Evolutionary conservation across 306 rosid genomes (phyloP), one percentile per base, ranked within the genome.

Genomic region (Quercus berberidifolia): DNA sequence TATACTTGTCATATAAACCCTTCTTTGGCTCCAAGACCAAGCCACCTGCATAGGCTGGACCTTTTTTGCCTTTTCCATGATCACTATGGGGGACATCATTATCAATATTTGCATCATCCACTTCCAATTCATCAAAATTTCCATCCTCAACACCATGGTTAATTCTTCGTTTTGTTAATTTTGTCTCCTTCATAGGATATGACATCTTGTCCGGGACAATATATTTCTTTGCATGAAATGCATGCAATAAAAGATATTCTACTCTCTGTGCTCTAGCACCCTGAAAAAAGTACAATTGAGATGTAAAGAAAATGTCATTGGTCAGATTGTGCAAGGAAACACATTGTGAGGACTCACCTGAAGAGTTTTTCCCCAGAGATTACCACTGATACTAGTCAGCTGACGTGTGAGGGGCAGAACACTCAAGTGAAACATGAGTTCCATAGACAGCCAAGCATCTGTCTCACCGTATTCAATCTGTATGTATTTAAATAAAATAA

Each of bases 191-290:
- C 71, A 80, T 43, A 58, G 84, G 74, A 69, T 83, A 83, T 6
- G 94, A 80, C 78, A 84, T 80, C 85, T 95, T 95, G 86, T 95
- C 99, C 55, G 98, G 97, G 72, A 93, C 93, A 55, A 95, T 89
- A 83, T 89, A 93, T 85, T 95, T 95, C 86, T 80, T 88, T 74
- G 93, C 91, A 87, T 90, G 98, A 87, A 95, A 95, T 78, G 97
- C 95, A 83, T 95, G 99, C 92, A 95, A 88, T 72, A 95, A 78
- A 79, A 95, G 98, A 82, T 91, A 93, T 78, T 95, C 99, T 62
- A 95, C 99, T 82, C 98, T 90, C 83, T 95, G 99, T 13, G 99
- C 99, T 84, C 99, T 91, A 65, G 94, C 98, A 85, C 99, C 99
- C 98, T 95, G 89, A 83, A 85, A 84, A 64, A 38, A 12, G 76